These are phyloP conservation scores for Pseudohyphozyma bogoriensis DNA, from an alignment of 768 basidiomycete genomes.

Conservation along the genomic window DNA sequence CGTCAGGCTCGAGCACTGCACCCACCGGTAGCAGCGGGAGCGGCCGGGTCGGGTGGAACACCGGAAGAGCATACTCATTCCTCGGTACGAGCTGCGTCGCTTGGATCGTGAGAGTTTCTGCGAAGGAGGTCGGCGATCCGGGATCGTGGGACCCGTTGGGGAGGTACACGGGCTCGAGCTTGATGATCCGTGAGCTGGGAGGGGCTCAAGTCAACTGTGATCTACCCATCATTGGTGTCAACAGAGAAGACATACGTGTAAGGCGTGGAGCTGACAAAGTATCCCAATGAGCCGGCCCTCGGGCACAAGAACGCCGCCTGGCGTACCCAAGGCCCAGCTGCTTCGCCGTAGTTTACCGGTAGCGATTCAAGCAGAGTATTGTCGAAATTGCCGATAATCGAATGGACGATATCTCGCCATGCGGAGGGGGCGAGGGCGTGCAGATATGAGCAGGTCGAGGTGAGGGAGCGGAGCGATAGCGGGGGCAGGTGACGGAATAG, in stretches of 20 bases:
- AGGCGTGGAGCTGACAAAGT: slow-evolving; percentile 6
- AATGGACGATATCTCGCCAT: slow-evolving; percentile 4
- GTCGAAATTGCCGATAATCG: neutral
- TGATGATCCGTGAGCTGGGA: slow-evolving; percentile 16
- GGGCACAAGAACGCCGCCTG: slow-evolving; percentile 7
- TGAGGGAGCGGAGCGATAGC: slow-evolving; percentile 7
- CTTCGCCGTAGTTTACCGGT: neutral
- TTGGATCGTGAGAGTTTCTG: no score
- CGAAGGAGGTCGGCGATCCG: neutral
- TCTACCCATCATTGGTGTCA: neutral
- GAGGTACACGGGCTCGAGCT: slow-evolving; percentile 5
- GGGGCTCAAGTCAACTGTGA: neutral
- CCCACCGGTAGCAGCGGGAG: neutral
- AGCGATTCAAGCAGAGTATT: neutral
- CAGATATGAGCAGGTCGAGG: neutral
- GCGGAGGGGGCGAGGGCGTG: neutral
- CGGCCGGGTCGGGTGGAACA: neutral
- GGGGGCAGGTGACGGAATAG: slow-evolving; percentile 9
- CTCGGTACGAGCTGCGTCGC: slow-evolving; percentile 6
- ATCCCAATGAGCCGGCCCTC: slow-evolving; percentile 3
- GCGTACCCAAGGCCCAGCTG: neutral
- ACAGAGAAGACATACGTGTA: slow-evolving; percentile 9
- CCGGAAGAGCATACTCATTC: slow-evolving; percentile 7
- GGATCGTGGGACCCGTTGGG: neutral
- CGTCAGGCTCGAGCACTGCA: no score